phyloP scores from a whole-genome alignment of 2,329 filamentous ascomycete species.

The Amauroascus niger region DNA sequence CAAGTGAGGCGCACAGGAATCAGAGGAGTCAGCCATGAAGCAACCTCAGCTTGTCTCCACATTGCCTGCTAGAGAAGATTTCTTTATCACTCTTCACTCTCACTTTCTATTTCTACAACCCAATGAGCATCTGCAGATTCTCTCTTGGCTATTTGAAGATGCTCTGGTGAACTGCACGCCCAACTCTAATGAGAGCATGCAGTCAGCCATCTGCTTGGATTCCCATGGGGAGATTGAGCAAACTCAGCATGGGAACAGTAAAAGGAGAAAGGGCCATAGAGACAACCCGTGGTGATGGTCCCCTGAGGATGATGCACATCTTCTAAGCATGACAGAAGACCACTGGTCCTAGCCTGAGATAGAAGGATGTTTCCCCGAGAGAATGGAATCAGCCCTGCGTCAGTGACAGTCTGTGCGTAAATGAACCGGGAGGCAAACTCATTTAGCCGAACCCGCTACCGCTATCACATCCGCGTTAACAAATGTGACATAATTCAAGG shows the following conservation, averaged over 20 bases:
- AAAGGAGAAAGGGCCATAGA: background rate
- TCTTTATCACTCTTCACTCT: too few relatives aligned
- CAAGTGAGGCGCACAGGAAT: too few relatives aligned
- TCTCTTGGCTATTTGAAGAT: too few relatives aligned
- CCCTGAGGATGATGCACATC: background rate
- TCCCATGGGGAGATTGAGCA: background rate
- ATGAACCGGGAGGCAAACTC: background rate
- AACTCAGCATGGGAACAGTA: background rate
- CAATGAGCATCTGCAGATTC: too few relatives aligned
- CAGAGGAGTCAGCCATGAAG: too few relatives aligned
- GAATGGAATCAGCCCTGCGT: slow-evolving; percentile 8
- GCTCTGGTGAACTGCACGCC: too few relatives aligned
- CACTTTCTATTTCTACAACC: too few relatives aligned
- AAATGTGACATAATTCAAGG: background rate
- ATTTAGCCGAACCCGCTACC: background rate
- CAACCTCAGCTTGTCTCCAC: too few relatives aligned
- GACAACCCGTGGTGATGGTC: background rate
- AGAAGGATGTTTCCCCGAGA: slow-evolving; percentile 2
- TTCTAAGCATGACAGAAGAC: background rate
- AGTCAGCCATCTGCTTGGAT: background rate
- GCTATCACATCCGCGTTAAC: background rate
- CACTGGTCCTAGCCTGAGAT: background rate
- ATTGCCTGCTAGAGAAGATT: too few relatives aligned
- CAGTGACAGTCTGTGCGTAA: background rate
- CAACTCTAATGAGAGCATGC: background rate